phyloP scores from a whole-genome alignment of 345 rosid genomes.

The Citrus mangshanensis region DNA sequence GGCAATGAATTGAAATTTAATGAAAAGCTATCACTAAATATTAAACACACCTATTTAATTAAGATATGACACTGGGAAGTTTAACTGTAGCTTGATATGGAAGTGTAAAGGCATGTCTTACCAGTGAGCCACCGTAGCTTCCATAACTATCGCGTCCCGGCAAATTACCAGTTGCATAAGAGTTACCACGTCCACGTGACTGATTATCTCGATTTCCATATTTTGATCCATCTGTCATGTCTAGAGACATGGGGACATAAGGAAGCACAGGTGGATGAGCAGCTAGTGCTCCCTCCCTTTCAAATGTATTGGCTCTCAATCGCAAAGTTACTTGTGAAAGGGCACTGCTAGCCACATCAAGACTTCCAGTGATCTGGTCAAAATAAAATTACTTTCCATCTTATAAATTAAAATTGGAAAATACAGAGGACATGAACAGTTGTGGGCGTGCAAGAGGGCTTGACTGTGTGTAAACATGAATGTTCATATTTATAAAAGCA shows the following conservation, averaged over 20 bases:
- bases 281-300: conserved; percentile 57
- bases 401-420: not conserved
- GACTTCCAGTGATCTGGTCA: conserved; percentile 61
- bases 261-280: conserved; percentile 56
- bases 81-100: not conserved
- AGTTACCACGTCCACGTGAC: conserved; percentile 37
- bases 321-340: conserved; percentile 54
- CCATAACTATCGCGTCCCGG: conserved; percentile 39
- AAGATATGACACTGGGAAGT: not conserved
- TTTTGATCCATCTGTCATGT: conserved; percentile 37
- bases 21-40: not conserved
- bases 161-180: conserved; percentile 35
- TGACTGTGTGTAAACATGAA: not conserved
- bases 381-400: conserved; percentile 6
- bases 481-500: not conserved
- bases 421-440: not conserved
- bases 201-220: conserved; percentile 45
- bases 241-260: conserved; percentile 47
- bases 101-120: conserved; percentile 19
- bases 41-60: not conserved
- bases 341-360: conserved; percentile 63
- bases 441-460: not conserved
- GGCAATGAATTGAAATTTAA: not conserved
- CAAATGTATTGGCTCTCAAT: conserved; percentile 63
- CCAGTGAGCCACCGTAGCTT: conserved; percentile 40